These are phyloP conservation scores for Wickerhamomyces canadensis DNA, from an alignment of 805 yeast species.

Conservation along the genomic window DNA sequence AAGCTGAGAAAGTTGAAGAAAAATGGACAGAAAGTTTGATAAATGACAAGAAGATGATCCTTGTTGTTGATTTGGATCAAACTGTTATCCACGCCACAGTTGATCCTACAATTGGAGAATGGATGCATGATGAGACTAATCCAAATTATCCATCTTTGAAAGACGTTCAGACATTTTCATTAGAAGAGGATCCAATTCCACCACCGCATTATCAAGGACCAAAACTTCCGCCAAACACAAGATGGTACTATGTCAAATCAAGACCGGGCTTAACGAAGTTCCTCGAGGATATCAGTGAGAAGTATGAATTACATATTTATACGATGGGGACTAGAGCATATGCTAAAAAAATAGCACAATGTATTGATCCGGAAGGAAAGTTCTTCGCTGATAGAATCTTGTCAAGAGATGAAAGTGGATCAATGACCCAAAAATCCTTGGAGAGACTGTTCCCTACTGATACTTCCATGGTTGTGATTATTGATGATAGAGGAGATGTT, in stretches of 20 bases:
- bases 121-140: conserved; percentile 82
- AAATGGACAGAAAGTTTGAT: conserved; percentile 56
- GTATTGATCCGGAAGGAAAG: conserved; percentile 84
- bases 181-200: conserved; percentile 66
- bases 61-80: conserved; percentile 95
- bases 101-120: conserved; percentile 94
- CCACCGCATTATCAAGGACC: conserved; percentile 61
- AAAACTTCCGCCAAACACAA: conserved; percentile 41
- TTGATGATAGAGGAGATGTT: conserved; percentile 97
- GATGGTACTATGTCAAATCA: conserved; percentile 90
- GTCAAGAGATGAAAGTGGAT: conserved; percentile 92
- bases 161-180: conserved; percentile 71
- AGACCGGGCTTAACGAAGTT: conserved; percentile 84
- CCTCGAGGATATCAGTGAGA: conserved; percentile 52
- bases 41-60: conserved; percentile 61
- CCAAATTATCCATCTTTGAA: conserved; percentile 82
- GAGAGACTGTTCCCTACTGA: conserved; percentile 91
- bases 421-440: conserved; percentile 81
- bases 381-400: conserved; percentile 89
- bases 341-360: conserved; percentile 82
- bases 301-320: conserved; percentile 88
- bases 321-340: conserved; percentile 98
- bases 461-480: conserved; percentile 92
- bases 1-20: conserved; percentile 81
- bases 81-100: conserved; percentile 97